Conservation (phyloP, 108 stramenopile species). For the Asterionellopsis glacialis region DNA sequence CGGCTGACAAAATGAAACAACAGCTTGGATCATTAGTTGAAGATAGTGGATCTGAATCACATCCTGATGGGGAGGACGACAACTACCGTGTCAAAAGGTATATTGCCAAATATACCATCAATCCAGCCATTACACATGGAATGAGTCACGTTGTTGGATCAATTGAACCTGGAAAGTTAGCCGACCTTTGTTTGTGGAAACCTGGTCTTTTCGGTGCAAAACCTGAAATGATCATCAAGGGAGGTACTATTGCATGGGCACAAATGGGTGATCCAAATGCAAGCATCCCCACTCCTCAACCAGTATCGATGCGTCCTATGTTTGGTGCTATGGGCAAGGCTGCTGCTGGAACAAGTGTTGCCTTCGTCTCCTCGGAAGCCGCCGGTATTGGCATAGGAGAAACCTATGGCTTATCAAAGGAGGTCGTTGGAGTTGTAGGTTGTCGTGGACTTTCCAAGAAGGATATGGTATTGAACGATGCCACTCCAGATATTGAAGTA, state of each 20-base stretch:
- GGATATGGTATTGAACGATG: slow-evolving; percentile 93
- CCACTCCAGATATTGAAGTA: slow-evolving; percentile 84
- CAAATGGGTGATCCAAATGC: slow-evolving; percentile 99
- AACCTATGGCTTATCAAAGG: slow-evolving; percentile 73
- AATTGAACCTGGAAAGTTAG: slow-evolving; percentile 91
- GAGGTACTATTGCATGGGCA: slow-evolving; percentile 89
- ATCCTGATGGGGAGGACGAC: slow-evolving; percentile 51
- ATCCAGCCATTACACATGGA: slow-evolving; percentile 96
- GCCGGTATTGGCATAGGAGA: slow-evolving; percentile 30
- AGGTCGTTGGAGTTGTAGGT: slow-evolving; percentile 65
- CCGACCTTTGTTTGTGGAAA: slow-evolving; percentile 94
- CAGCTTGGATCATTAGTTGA: slow-evolving; percentile 87
- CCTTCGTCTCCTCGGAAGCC: slow-evolving; percentile 87
- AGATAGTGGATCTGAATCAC: slow-evolving; percentile 39
- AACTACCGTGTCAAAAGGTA: slow-evolving; percentile 93
- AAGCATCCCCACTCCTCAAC: slow-evolving; percentile 94
- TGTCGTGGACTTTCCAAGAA: slow-evolving; percentile 84
- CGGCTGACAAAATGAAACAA: slow-evolving; percentile 97
- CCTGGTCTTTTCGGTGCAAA: slow-evolving; percentile 94
- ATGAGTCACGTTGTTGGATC: slow-evolving; percentile 91
- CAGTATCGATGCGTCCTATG: slow-evolving; percentile 96
- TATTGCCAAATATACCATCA: slow-evolving; percentile 98
- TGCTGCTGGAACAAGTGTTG: slow-evolving; percentile 53
- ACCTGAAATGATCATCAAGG: slow-evolving; percentile 97
- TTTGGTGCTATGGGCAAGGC: slow-evolving; percentile 75